Evolutionary conservation across 495 filamentous ascomycete species (phyloP).

Genomic region (Elasticomyces elasticus): DNA sequence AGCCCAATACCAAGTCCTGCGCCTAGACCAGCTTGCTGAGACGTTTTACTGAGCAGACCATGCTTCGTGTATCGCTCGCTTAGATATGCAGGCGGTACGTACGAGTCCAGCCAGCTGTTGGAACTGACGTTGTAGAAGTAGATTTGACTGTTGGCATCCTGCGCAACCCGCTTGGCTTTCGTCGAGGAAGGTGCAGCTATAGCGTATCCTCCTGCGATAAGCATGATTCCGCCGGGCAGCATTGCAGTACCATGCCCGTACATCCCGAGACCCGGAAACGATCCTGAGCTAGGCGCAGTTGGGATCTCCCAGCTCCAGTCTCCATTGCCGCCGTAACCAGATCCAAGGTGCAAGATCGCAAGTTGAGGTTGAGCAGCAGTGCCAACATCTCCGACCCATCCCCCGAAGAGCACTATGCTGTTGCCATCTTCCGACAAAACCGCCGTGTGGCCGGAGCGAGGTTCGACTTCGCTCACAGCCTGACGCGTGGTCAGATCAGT

Average conservation of each 20-base stretch:
- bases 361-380: conserved; percentile 72
- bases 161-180: conserved; percentile 26
- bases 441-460: conserved; percentile 77
- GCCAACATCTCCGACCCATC: conserved; percentile 76
- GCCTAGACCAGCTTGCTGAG: conserved; percentile 56
- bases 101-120: conserved; percentile 57
- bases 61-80: background rate
- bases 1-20: conserved; percentile 64
- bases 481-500: conserved; percentile 43
- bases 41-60: conserved; percentile 28
- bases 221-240: conserved; percentile 80
- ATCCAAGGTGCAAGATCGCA: conserved; percentile 60
- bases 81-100: conserved; percentile 40
- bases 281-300: conserved; percentile 30
- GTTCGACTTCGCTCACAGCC: conserved; percentile 43
- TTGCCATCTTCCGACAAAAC: conserved; percentile 67
- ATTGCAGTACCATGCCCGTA: conserved; percentile 80
- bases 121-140: conserved; percentile 75
- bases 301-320: conserved; percentile 71
- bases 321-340: conserved; percentile 51
- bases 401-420: conserved; percentile 66
- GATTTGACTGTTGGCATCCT: conserved; percentile 35
- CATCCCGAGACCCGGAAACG: conserved; percentile 48
- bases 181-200: conserved; percentile 47
- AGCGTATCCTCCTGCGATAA: conserved; percentile 71